Percentiles rank a stretch among this genome's conserved stretches.
Evolutionary conservation across 129 eudicot species (phyloP).

Genomic region (Escallonia rubra): DNA sequence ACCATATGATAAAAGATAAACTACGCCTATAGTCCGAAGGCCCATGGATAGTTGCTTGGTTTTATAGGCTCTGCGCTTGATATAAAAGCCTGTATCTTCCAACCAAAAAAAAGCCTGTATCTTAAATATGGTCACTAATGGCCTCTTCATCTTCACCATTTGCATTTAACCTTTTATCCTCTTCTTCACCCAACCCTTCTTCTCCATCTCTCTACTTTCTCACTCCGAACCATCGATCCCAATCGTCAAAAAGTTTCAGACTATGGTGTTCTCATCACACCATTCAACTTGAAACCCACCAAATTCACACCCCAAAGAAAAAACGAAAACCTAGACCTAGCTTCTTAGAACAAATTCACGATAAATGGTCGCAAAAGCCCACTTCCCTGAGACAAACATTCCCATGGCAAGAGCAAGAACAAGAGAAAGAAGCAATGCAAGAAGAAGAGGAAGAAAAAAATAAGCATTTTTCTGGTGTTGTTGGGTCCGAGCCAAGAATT

Average conservation of each 20-base stretch:
- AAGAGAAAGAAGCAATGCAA: conserved; percentile 4
- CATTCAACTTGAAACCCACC: conserved; percentile 32
- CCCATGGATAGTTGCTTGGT: no score
- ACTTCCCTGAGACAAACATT: conserved; percentile 39
- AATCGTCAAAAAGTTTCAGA: conserved; percentile 11
- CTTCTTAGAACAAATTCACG: conserved; percentile 67
- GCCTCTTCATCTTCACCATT: neutral
- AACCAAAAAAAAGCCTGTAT: conserved; percentile 1
- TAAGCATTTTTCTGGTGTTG: neutral
- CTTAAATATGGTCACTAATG: neutral
- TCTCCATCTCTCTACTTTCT: conserved; percentile 16
- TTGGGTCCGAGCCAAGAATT: conserved; percentile 35
- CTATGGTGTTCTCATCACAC: conserved; percentile 29
- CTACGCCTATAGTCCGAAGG: no score
- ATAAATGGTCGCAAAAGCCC: conserved; percentile 71
- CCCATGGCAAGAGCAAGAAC: conserved; percentile 64
- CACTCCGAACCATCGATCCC: neutral
- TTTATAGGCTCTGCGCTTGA: no score
- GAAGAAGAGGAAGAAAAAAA: conserved; percentile 47
- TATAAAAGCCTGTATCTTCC: neutral
- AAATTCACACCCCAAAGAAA: conserved; percentile 35
- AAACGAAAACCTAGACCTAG: conserved; percentile 86
- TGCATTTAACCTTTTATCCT: neutral
- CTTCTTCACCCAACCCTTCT: neutral
- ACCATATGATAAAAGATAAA: no score